Conservation (phyloP, 495 filamentous ascomycete genomes). For the Trypethelium eluteriae region DNA sequence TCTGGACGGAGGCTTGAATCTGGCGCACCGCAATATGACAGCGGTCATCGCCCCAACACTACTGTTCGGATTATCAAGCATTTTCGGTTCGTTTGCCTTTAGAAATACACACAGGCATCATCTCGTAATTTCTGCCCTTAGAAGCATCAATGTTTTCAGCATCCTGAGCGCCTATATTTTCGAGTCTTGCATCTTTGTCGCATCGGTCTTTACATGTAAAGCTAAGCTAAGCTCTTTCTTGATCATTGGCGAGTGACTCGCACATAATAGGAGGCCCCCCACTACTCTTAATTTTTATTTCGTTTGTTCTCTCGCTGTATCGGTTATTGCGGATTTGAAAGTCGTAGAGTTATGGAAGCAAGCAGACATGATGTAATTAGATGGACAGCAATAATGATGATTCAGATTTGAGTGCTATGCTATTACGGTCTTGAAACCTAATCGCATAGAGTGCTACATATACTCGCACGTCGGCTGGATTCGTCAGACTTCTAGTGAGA, state of each 20-base stretch:
- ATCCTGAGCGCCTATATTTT: neutral
- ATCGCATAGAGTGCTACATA: too few species aligned
- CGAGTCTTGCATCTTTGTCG: neutral
- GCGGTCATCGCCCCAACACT: too few species aligned
- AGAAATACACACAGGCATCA: neutral
- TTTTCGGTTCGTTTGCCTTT: too few species aligned
- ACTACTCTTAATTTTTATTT: neutral
- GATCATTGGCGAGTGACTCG: constrained; percentile 1
- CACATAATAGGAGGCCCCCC: neutral
- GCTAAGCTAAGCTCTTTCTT: neutral
- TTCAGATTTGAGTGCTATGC: neutral
- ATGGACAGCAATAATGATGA: constrained; percentile 6
- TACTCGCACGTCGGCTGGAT: too few species aligned
- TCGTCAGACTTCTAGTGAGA: too few species aligned
- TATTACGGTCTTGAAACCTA: neutral
- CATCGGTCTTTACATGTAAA: neutral
- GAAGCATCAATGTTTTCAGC: neutral
- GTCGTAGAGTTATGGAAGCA: neutral
- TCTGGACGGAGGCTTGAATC: too few species aligned
- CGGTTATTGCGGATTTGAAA: neutral
- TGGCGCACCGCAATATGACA: too few species aligned
- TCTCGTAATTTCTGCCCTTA: neutral
- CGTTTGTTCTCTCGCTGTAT: neutral
- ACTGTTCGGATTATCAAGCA: too few species aligned
- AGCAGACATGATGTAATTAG: neutral